These are phyloP conservation scores for Lachancea quebecensis DNA, from an alignment of 805 yeast genomes.

Conservation along the genomic window DNA sequence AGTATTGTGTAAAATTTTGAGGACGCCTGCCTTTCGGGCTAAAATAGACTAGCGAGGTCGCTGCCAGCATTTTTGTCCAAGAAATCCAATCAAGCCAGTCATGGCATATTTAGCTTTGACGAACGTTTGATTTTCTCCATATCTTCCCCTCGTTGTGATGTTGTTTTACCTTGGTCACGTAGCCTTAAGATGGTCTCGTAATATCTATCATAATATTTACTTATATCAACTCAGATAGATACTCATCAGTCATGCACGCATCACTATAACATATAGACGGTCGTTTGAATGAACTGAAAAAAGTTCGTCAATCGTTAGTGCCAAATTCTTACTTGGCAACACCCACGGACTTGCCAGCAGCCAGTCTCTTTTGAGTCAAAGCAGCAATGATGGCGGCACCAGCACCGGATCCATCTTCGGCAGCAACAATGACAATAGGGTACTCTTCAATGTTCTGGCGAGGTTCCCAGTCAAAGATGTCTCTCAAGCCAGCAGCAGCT, in stretches of 20 bases:
- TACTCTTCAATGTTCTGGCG: slow-evolving; percentile 40
- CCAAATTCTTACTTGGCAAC: slow-evolving; percentile 10
- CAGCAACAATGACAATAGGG: slow-evolving; percentile 81
- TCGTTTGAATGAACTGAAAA: not conserved
- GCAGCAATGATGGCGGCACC: slow-evolving; percentile 99
- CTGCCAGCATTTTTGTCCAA: too few species aligned
- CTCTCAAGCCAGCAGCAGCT: slow-evolving; percentile 82
- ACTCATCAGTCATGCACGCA: too few species aligned
- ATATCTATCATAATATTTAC: too few species aligned
- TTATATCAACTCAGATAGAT: too few species aligned
- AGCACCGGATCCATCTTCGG: slow-evolving; percentile 98
- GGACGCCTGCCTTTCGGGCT: too few species aligned
- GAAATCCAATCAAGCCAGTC: too few species aligned
- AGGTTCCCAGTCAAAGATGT: slow-evolving; percentile 73
- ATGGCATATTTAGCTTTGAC: too few species aligned
- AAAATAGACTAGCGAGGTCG: too few species aligned
- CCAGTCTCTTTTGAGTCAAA: slow-evolving; percentile 73
- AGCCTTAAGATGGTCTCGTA: too few species aligned
- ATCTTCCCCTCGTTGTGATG: too few species aligned
- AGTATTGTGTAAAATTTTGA: slow-evolving; percentile 56
- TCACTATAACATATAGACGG: not conserved
- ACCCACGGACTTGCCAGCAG: slow-evolving; percentile 65
- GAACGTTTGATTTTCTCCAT: too few species aligned
- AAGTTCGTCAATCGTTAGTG: not conserved
- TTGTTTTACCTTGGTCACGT: too few species aligned